These are phyloP conservation scores for Dacryopinax spathularia DNA, from an alignment of 768 basidiomycete genomes.

Conservation along the genomic window DNA sequence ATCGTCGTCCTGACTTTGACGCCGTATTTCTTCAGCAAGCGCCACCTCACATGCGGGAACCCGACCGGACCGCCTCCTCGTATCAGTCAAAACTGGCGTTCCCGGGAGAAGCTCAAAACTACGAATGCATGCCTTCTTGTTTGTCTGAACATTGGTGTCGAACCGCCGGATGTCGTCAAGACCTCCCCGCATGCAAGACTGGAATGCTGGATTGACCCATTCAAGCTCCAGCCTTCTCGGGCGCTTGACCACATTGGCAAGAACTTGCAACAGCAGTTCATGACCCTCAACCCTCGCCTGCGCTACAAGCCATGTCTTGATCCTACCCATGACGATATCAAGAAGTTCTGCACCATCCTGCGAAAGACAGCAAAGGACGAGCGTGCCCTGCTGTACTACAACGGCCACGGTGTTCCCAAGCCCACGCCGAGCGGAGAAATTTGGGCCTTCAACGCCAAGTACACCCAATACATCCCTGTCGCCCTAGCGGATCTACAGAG, in stretches of 20 bases:
- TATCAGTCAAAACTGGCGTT: constrained; percentile 67
- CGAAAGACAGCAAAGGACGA: constrained; percentile 87
- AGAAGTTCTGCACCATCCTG: constrained; percentile 66
- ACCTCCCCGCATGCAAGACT: constrained; percentile 88
- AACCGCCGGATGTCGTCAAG: constrained; percentile 95
- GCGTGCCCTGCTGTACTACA: constrained; percentile 91
- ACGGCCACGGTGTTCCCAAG: constrained; percentile 95
- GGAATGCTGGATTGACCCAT: constrained; percentile 97
- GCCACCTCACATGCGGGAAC: constrained; percentile 83
- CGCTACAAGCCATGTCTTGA: constrained; percentile 90
- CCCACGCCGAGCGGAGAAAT: constrained; percentile 91
- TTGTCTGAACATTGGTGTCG: constrained; percentile 93
- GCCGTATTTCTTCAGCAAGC: constrained; percentile 37
- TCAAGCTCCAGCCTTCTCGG: constrained; percentile 78
- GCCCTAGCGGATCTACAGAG: constrained; percentile 84
- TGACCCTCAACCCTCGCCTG: constrained; percentile 86
- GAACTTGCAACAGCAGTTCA: constrained; percentile 89
- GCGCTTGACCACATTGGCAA: constrained; percentile 87
- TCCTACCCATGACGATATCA: constrained; percentile 86
- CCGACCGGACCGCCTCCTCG: constrained; percentile 56
- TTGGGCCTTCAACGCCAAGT: constrained; percentile 96
- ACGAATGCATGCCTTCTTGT: constrained; percentile 76
- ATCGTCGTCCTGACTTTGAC: constrained; percentile 15
- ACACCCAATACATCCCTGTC: constrained; percentile 97
- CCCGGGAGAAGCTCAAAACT: constrained; percentile 79